Conservation (phyloP, 2,329 filamentous ascomycete species). For the Colletotrichum neosansevieriae region DNA sequence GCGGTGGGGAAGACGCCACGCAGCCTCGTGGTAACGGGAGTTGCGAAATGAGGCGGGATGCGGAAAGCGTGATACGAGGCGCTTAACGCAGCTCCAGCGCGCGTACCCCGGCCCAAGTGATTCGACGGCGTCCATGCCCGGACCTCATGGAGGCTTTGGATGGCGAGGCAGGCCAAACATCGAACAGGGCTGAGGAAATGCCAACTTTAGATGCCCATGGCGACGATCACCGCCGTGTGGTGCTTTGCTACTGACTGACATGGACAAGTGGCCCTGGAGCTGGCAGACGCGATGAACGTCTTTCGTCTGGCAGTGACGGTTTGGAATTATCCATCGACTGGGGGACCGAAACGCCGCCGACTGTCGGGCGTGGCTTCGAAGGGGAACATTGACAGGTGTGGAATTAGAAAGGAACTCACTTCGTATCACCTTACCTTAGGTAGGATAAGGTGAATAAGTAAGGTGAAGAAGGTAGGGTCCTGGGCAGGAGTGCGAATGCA, state of each 20-base stretch:
- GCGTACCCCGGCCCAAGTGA: background rate
- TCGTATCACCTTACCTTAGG: no score
- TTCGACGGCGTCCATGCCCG: background rate
- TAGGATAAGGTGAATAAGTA: no score
- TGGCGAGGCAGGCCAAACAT: background rate
- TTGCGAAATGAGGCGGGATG: slow-evolving; percentile 29
- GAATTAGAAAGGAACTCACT: background rate
- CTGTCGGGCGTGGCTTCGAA: slow-evolving; percentile 26
- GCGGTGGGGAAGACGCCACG: slow-evolving; percentile 31
- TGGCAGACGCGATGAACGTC: background rate
- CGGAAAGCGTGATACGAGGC: slow-evolving; percentile 28
- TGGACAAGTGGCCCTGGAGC: background rate
- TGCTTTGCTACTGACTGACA: slow-evolving; percentile 5
- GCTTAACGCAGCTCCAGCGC: slow-evolving; percentile 20
- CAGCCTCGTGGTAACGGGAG: slow-evolving; percentile 27
- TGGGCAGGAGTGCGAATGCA: background rate
- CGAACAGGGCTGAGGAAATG: slow-evolving; percentile 14
- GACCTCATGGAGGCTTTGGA: slow-evolving; percentile 8
- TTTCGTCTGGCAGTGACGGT: slow-evolving; percentile 23
- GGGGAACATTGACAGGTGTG: slow-evolving; percentile 1
- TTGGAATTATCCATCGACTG: no score
- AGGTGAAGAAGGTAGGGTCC: no score
- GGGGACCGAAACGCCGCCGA: no score
- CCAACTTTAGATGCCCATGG: slow-evolving; percentile 4
- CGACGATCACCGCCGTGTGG: slow-evolving; percentile 17